Evolutionary conservation across 2,329 filamentous ascomycete genomes (phyloP).

Genomic region (Elsinoe perseae): DNA sequence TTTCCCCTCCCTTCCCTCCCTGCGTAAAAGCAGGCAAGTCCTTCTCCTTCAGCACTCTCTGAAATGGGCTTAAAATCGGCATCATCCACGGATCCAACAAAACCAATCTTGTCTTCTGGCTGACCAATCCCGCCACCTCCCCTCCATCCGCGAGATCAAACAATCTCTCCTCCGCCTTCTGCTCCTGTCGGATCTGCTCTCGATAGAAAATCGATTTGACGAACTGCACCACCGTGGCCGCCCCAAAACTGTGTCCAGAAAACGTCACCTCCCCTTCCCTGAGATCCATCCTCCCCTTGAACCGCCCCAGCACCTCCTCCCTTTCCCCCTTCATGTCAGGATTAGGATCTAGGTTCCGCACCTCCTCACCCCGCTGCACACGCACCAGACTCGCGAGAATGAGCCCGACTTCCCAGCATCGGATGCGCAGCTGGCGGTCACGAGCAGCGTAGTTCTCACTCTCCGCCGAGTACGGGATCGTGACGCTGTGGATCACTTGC

Average conservation of each 20-base stretch:
- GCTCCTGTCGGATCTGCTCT: slow-evolving; percentile 25
- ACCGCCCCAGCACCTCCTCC: slow-evolving; percentile 47
- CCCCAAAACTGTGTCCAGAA: slow-evolving; percentile 75
- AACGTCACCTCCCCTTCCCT: slow-evolving; percentile 68
- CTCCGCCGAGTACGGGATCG: slow-evolving; percentile 53
- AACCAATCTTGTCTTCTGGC: slow-evolving; percentile 55
- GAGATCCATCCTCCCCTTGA: slow-evolving; percentile 57
- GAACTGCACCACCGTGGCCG: slow-evolving; percentile 65
- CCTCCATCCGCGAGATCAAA: slow-evolving; percentile 53
- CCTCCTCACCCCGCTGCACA: slow-evolving; percentile 50
- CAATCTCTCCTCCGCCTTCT: slow-evolving; percentile 43
- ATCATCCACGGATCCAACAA: slow-evolving; percentile 77
- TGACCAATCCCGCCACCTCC: slow-evolving; percentile 57
- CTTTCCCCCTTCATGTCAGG: slow-evolving; percentile 30
- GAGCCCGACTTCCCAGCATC: slow-evolving; percentile 70
- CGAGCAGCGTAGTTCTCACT: slow-evolving; percentile 59
- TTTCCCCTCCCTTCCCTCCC: slow-evolving; percentile 45
- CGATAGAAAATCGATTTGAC: slow-evolving; percentile 72
- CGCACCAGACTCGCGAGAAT: slow-evolving; percentile 60
- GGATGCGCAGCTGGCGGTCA: slow-evolving; percentile 64
- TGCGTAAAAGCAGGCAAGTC: slow-evolving; percentile 61
- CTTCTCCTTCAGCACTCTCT: slow-evolving; percentile 59
- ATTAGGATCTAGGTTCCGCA: slow-evolving; percentile 41
- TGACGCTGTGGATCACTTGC: slow-evolving; percentile 37
- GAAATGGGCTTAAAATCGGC: slow-evolving; percentile 57